Base-by-base conservation (phyloP, 1,284 basidiomycete species). In the Fomitopsis schrenkii region DNA sequence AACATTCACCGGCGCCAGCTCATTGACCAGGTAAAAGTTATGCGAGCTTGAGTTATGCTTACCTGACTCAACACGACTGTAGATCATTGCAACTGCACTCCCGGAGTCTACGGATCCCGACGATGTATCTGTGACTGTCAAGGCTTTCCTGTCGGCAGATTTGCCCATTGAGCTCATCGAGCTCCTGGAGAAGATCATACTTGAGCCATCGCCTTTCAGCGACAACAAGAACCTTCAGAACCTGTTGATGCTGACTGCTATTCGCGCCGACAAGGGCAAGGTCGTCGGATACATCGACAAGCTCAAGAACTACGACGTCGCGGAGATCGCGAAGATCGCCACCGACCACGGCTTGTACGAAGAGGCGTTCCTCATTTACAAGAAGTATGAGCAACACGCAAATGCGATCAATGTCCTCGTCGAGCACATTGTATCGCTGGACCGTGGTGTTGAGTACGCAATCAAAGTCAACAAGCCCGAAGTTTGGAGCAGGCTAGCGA, bases 251-350 rank as follows among this genome's bases (percentile, higher is more conserved):
- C 83, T 99, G 63, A 99, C 97, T 4, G 95, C 97, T 42, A 94
- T 99, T 70, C 92, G 96, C 64, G 94, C 97, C 22, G 97, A 99
- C 80, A 98, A 97, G 82, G 96, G 95, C 75, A 98, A 98, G 79
- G 97, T 99, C 44, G 95, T 98, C 72, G 90, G 91, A 54, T 99
- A 98, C 77, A 99, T 99, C 81, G 95, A 97, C 82, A 97, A 97
- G 75, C 85, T 99, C 22, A 86, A 94, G 73, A 95, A 96, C 72
- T 99, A 98, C 74, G 97, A 99, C 71, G 85, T 91, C 57, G 88
- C 87, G 58, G 96, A 99, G 73, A 99, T 99, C 64, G 95, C 97
- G 54, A 91, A 91, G 80, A 98, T 99, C 73, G 96, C 97, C 2
- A 97, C 93, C 59, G 97, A 99, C 70, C 93, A 99, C 72, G 94